These are phyloP conservation scores for Jasminum sambac DNA, from an alignment of 257 asterid genomes.

Conservation along the genomic window DNA sequence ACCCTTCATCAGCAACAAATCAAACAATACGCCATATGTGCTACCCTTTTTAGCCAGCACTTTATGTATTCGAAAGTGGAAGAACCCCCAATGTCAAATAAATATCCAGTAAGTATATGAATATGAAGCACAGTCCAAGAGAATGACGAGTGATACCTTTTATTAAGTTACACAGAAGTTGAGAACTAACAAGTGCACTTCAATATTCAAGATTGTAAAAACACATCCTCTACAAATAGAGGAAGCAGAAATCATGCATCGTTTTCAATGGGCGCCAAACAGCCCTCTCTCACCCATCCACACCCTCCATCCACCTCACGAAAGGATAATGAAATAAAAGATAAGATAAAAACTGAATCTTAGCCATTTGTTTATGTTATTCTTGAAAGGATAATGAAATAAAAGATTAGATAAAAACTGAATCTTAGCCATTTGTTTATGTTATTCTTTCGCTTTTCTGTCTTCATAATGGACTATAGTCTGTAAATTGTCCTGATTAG, in stretches of 20 bases:
- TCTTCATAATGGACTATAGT: not conserved
- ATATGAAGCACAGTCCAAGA: not conserved
- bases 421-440: not conserved
- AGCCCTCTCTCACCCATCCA: not conserved
- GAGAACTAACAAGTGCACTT: not conserved
- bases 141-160: not conserved
- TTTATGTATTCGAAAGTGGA: not conserved
- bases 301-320: too few species aligned
- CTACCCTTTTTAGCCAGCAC: not conserved
- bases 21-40: not conserved
- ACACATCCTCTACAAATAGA: not conserved
- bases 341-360: not conserved
- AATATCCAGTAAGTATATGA: too few species aligned
- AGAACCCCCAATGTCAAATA: too few species aligned
- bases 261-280: not conserved
- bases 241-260: not conserved
- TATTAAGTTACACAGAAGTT: not conserved
- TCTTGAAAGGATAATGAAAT: too few species aligned
- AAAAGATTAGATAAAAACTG: too few species aligned
- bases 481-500: not conserved
- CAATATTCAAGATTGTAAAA: not conserved
- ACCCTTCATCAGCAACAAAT: not conserved
- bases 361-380: not conserved
- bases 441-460: not conserved
- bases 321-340: too few species aligned